These are phyloP conservation scores for Xylaria sp. DNA, from an alignment of 2,329 filamentous ascomycete species.

Conservation along the genomic window DNA sequence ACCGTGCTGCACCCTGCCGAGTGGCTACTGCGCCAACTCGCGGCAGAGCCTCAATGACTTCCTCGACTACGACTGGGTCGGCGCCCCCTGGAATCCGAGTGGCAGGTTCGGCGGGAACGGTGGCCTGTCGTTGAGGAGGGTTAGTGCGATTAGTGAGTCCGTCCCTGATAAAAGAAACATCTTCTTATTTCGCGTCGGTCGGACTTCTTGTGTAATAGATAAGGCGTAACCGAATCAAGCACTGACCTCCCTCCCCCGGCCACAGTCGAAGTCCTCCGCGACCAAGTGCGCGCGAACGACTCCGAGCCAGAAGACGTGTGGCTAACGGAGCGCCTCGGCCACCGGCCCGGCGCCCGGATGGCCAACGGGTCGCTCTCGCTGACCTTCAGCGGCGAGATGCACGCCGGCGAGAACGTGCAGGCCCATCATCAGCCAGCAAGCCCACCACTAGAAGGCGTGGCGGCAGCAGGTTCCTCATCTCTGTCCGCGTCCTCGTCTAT, in stretches of 20 bases:
- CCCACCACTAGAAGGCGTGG: too few relatives aligned
- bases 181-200: neutral
- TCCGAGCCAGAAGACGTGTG: constrained; percentile 67
- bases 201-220: neutral
- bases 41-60: constrained; percentile 60
- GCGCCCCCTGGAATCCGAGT: constrained; percentile 60
- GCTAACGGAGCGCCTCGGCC: constrained; percentile 64
- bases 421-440: constrained; percentile 26
- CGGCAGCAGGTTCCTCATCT: too few relatives aligned
- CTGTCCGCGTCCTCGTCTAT: neutral
- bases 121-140: constrained; percentile 63
- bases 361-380: constrained; percentile 63
- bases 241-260: constrained; percentile 7
- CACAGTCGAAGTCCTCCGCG: constrained; percentile 58
- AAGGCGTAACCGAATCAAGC: neutral
- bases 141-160: constrained; percentile 57
- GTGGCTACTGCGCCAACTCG: constrained; percentile 66
- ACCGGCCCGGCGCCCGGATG: constrained; percentile 59
- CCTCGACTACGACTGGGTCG: constrained; percentile 65
- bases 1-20: constrained; percentile 60
- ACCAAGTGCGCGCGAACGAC: constrained; percentile 57
- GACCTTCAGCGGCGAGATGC: constrained; percentile 63
- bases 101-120: constrained; percentile 63
- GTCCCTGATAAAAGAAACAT: neutral
- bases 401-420: constrained; percentile 51